A percentile compares a stretch with the other conserved stretches of the same genome.
phyloP scores from a whole-genome alignment of 2,329 filamentous ascomycete genomes.

The Fusarium caatingaense region DNA sequence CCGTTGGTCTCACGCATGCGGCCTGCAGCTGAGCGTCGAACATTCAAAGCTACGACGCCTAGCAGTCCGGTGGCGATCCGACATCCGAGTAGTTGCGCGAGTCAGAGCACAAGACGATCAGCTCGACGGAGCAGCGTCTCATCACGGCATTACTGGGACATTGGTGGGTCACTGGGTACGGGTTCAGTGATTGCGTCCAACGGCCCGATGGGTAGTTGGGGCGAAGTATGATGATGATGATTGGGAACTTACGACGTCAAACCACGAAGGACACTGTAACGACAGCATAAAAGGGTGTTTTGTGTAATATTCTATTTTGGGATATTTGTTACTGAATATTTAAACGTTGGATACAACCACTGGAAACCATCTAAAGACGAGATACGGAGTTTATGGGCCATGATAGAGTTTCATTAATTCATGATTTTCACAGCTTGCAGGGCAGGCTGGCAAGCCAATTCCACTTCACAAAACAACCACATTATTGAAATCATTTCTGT shows the following conservation, averaged over 20 bases:
- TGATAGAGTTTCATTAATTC: conserved; percentile 29
- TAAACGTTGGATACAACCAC: conserved; percentile 34
- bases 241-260: conserved; percentile 13
- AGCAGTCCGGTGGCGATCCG: conserved; percentile 60
- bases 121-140: conserved; percentile 75
- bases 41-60: conserved; percentile 66
- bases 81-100: conserved; percentile 79
- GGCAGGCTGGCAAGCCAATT: conserved; percentile 14
- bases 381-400: conserved; percentile 23
- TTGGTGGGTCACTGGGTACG: conserved; percentile 83
- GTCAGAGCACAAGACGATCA: conserved; percentile 84
- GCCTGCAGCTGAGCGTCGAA: conserved; percentile 62
- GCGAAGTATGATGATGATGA: conserved; percentile 67
- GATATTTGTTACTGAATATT: conserved; percentile 11
- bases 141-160: conserved; percentile 91
- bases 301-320: conserved; percentile 12
- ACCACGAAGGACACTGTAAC: conserved; percentile 15
- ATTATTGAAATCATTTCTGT: not conserved
- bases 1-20: conserved; percentile 76
- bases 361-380: conserved; percentile 30
- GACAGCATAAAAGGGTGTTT: conserved; percentile 27
- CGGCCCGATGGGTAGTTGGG: conserved; percentile 81
- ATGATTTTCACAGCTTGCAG: conserved; percentile 8
- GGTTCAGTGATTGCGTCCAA: conserved; percentile 75
- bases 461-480: not conserved